These are phyloP conservation scores for Raphanus hybrid DNA, from an alignment of 441 rosid species.

Conservation along the genomic window DNA sequence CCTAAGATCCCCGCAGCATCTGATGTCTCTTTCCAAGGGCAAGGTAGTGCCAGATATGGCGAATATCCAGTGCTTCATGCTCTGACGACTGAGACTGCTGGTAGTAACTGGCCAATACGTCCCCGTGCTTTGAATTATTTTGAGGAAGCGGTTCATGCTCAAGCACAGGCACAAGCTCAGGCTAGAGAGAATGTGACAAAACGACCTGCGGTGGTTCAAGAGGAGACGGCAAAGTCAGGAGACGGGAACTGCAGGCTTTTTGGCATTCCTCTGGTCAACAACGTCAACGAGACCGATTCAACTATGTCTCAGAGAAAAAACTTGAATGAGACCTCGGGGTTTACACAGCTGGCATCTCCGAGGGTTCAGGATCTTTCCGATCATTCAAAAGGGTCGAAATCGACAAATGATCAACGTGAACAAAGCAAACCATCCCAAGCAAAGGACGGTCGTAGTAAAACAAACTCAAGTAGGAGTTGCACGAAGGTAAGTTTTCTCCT, in stretches of 20 bases:
- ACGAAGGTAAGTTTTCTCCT: constrained; percentile 57
- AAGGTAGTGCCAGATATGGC: constrained; percentile 53
- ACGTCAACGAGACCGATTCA: constrained; percentile 50
- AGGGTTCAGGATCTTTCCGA: constrained; percentile 52
- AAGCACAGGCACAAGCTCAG: constrained; percentile 32
- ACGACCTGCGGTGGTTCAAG: constrained; percentile 41
- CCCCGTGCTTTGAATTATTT: constrained; percentile 52
- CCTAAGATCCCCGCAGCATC: constrained; percentile 50
- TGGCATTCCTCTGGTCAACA: constrained; percentile 76
- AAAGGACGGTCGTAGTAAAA: constrained; percentile 54
- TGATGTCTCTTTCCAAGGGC: constrained; percentile 51
- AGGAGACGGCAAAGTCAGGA: constrained; percentile 53
- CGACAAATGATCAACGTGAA: constrained; percentile 53
- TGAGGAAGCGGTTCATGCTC: constrained; percentile 52
- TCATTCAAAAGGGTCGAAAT: constrained; percentile 54
- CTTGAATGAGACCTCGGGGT: constrained; percentile 37
- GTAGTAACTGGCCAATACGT: constrained; percentile 73
- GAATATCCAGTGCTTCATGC: constrained; percentile 60
- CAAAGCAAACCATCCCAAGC: constrained; percentile 49
- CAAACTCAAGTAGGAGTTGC: constrained; percentile 75
- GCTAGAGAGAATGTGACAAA: constrained; percentile 51
- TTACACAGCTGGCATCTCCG: constrained; percentile 37
- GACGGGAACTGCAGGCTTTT: constrained; percentile 83
- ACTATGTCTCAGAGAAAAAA: constrained; percentile 38
- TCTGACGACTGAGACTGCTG: constrained; percentile 57